Percentiles rank a stretch among this genome's conserved stretches.
phyloP scores from a whole-genome alignment of 495 filamentous ascomycete species.

The Lophiotrema nucula region DNA sequence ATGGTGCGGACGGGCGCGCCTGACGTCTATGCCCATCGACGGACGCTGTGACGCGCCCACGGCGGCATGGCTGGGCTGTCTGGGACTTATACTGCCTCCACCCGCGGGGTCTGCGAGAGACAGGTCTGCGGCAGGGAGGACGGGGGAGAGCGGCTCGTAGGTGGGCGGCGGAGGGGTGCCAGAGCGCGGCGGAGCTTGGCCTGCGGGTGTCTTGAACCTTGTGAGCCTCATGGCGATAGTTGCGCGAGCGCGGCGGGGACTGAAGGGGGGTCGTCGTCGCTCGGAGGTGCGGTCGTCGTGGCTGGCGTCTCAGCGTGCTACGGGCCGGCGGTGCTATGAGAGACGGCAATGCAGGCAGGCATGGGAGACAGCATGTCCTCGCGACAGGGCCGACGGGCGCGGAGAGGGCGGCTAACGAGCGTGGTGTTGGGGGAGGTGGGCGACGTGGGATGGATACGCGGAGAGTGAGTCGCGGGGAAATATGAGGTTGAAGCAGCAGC shows the following conservation, averaged over 20 bases:
- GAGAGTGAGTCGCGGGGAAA: neutral
- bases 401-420: conserved; percentile 10
- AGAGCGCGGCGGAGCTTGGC: conserved; percentile 30
- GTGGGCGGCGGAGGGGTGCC: conserved; percentile 37
- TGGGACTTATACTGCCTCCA: neutral
- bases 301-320: conserved; percentile 18
- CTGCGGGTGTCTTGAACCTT: conserved; percentile 28
- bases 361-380: conserved; percentile 27
- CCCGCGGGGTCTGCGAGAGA: conserved; percentile 13
- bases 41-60: neutral
- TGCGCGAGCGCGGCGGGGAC: conserved; percentile 4
- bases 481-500: too few species aligned
- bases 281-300: conserved; percentile 22
- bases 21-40: neutral
- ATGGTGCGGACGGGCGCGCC: neutral
- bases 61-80: conserved; percentile 2
- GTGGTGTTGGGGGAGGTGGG: conserved; percentile 3
- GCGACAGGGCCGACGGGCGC: neutral
- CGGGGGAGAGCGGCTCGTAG: conserved; percentile 41
- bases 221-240: conserved; percentile 19
- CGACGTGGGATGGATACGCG: neutral
- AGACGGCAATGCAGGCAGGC: conserved; percentile 1
- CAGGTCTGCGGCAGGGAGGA: neutral
- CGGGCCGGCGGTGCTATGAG: conserved; percentile 11
- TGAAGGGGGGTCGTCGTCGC: conserved; percentile 5